Conservation (phyloP, 2,329 filamentous ascomycete species). For the Microdochium bolleyi region DNA sequence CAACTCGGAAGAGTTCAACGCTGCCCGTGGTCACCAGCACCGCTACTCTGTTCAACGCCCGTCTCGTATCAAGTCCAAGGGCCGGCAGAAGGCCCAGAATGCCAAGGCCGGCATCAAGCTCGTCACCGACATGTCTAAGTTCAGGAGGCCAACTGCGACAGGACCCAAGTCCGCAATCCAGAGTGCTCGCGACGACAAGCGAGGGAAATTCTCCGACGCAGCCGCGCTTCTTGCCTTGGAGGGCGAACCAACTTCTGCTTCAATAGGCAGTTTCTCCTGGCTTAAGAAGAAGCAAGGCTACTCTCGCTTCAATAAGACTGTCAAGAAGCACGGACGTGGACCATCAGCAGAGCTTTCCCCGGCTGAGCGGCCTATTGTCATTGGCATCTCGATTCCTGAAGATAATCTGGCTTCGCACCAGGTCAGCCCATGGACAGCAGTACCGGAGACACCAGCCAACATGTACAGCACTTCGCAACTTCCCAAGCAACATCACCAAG, state of each 20-base stretch:
- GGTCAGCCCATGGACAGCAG: conserved; percentile 43
- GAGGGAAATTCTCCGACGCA: conserved; percentile 47
- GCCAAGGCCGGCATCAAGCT: conserved; percentile 57
- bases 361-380: conserved; percentile 62
- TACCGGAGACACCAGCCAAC: conserved; percentile 29
- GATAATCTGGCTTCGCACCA: conserved; percentile 35
- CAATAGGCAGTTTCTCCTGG: conserved; percentile 51
- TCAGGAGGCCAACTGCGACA: conserved; percentile 35
- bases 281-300: conserved; percentile 31
- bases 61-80: conserved; percentile 46
- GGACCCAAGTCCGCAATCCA: conserved; percentile 18
- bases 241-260: conserved; percentile 43
- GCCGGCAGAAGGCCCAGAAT: conserved; percentile 53
- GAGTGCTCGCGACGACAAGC: conserved; percentile 14
- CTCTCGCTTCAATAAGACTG: conserved; percentile 9
- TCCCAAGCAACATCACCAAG: conserved; percentile 8
- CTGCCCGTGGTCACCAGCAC: conserved; percentile 8
- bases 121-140: conserved; percentile 59
- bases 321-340: conserved; percentile 14
- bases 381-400: conserved; percentile 59
- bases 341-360: conserved; percentile 50
- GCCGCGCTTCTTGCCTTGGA: conserved; percentile 52
- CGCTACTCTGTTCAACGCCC: conserved; percentile 31
- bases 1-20: conserved; percentile 1
- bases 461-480: conserved; percentile 14